Evolutionary conservation across 176 grass and related monocot species (phyloP).

Genomic region (Oryza nivara): DNA sequence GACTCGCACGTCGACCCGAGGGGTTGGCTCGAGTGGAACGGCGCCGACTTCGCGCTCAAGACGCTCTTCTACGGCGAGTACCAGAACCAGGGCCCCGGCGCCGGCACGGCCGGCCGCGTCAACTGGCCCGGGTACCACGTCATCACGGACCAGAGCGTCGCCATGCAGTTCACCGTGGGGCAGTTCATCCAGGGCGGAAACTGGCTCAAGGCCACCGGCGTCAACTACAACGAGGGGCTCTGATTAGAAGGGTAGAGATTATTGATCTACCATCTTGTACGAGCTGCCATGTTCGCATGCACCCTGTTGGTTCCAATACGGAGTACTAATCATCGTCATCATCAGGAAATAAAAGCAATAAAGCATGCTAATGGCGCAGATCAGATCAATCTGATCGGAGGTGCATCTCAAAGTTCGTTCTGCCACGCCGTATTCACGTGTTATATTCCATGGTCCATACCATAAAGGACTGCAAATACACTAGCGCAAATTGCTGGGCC

Average conservation of each 20-base stretch:
- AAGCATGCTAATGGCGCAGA: not conserved
- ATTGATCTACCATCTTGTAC: not conserved
- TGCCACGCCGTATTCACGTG: not conserved
- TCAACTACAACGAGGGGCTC: constrained; percentile 55
- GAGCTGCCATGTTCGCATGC: not conserved
- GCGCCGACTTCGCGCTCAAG: constrained; percentile 47
- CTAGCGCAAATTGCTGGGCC: not conserved
- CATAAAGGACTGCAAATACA: too few species aligned
- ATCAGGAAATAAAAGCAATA: not conserved
- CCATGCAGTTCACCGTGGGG: constrained; percentile 58
- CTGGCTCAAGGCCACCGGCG: constrained; percentile 55
- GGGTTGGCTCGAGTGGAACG: constrained; percentile 68
- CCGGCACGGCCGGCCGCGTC: constrained; percentile 45
- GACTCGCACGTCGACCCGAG: constrained; percentile 42
- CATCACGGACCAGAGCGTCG: constrained; percentile 53
- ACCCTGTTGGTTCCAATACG: not conserved
- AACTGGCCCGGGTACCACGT: constrained; percentile 60
- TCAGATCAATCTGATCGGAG: not conserved
- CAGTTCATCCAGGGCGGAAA: constrained; percentile 57
- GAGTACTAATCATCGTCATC: too few species aligned
- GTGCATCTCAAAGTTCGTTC: not conserved
- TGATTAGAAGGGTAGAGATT: constrained; percentile 13
- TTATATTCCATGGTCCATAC: too few species aligned
- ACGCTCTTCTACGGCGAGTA: constrained; percentile 69
- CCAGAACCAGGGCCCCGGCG: constrained; percentile 52